Evolutionary conservation across 2,329 filamentous ascomycete species (phyloP).

Genomic region (Chalaropsis thielavioides): DNA sequence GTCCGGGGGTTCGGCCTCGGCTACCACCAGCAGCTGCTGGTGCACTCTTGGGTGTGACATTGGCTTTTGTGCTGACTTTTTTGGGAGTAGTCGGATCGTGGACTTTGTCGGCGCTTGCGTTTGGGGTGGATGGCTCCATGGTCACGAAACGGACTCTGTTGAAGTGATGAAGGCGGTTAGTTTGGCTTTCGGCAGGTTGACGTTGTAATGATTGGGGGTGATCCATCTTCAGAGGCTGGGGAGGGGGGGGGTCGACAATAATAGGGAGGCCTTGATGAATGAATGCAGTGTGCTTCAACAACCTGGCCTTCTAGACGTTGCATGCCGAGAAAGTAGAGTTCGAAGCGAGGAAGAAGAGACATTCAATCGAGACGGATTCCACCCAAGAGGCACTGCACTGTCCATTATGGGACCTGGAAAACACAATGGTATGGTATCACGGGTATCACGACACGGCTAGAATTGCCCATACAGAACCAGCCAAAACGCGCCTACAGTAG

Average conservation of each 20-base stretch:
- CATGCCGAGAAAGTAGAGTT: not conserved
- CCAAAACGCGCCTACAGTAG: not conserved
- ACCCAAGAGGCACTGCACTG: not conserved
- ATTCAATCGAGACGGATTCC: not conserved
- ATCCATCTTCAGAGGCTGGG: conserved; percentile 3
- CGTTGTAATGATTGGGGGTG: not conserved
- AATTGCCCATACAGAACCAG: not conserved
- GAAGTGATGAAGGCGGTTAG: conserved; percentile 5
- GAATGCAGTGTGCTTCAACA: conserved; percentile 3
- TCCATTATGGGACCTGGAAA: not conserved
- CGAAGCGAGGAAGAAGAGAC: not conserved
- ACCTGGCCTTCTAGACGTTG: not conserved
- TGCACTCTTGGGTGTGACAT: conserved; percentile 30
- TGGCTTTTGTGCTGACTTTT: conserved; percentile 3
- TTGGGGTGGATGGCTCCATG: conserved; percentile 11
- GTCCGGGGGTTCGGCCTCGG: conserved; percentile 27
- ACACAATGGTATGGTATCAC: not conserved
- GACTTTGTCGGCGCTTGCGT: conserved; percentile 15
- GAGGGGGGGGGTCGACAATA: not conserved
- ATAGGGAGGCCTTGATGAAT: not conserved
- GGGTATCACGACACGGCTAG: not conserved
- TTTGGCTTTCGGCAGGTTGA: not conserved
- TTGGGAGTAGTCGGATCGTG: conserved; percentile 14
- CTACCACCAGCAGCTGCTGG: conserved; percentile 24
- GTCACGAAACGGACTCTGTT: conserved; percentile 10